Evolutionary conservation across 495 filamentous ascomycete species (phyloP), one percentile per base, ranked within the genome.

Genomic region (Podospora comata): DNA sequence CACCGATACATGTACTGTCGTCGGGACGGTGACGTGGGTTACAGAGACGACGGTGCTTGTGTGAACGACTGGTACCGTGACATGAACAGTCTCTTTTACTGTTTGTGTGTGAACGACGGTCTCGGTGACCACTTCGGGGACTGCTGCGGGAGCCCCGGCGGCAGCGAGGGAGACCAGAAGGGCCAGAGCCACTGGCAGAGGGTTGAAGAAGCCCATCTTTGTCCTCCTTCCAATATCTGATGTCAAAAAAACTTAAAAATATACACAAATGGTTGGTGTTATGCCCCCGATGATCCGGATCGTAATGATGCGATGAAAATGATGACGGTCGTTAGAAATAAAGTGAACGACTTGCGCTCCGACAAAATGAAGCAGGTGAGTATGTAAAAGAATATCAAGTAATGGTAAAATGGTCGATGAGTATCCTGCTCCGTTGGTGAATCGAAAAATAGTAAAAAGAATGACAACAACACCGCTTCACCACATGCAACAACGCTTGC

Each of bases 341-440:
- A 20, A 63, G 32, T 32, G 61, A 63, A 63, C 61, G 61, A 1
- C 61, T 63, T 39, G 61, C 61, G 61, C 61, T 63, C 61, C 1
- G 34, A 63, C n/a, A 32, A 63, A 63, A 28, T 48, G 32, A 63
- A 63, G 55, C n/a, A 19, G 61, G 19, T 48, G 18, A 9, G 5
- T 23, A 13, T 28, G 30, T 28, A 20, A 20, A 34, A 34, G 30
- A 30, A 62, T 62, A 48, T 48, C 39, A 34, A 30, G n/a, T 20
- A 32, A 32, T 4, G 0, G 30, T 32, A 32, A 32, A 32, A 32
- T 63, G 13, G 39, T 18, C 39, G 30, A 48, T 48, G 61, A 63
- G 61, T 63, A 63, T 63, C 61, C 61, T 63, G 61, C 61, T 63
- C 61, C 32, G 59, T 26, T 30, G 30, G 30, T 59, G 56, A 59